These are phyloP conservation scores for Tephrocybe rancida DNA, from an alignment of 768 basidiomycete genomes.

Conservation along the genomic window DNA sequence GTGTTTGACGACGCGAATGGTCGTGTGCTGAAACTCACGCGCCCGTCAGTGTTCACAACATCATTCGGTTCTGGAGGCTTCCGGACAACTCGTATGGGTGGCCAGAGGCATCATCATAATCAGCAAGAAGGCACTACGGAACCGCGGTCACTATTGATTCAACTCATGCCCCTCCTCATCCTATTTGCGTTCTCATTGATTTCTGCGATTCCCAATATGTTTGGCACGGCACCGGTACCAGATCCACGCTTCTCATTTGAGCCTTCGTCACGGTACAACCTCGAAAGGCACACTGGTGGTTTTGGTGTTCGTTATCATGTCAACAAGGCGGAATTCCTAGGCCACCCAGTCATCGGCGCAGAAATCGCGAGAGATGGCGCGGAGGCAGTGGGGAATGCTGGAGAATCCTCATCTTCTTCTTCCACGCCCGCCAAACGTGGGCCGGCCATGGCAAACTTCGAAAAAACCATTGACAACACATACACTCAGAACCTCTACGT, in stretches of 20 bases:
- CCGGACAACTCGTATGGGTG: slow-evolving; percentile 64
- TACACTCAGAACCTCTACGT: slow-evolving; percentile 73
- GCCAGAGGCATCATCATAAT: slow-evolving; percentile 36
- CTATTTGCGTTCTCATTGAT: slow-evolving; percentile 85
- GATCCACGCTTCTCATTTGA: slow-evolving; percentile 83
- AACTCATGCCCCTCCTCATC: slow-evolving; percentile 83
- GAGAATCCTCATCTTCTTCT: slow-evolving; percentile 27
- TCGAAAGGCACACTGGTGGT: slow-evolving; percentile 70
- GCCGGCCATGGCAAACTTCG: slow-evolving; percentile 62
- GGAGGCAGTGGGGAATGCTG: slow-evolving; percentile 36
- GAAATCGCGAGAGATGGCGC: slow-evolving; percentile 60
- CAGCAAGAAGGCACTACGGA: slow-evolving; percentile 37
- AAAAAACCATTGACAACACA: slow-evolving; percentile 71
- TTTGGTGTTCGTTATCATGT: slow-evolving; percentile 85
- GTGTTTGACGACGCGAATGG: slow-evolving; percentile 8
- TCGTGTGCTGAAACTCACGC: neutral
- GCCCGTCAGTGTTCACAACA: slow-evolving; percentile 65
- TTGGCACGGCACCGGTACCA: slow-evolving; percentile 65
- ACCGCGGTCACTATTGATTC: slow-evolving; percentile 66
- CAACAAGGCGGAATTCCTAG: slow-evolving; percentile 71
- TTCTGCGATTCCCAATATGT: slow-evolving; percentile 77
- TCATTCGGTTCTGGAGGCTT: slow-evolving; percentile 86
- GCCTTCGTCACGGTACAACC: slow-evolving; percentile 58
- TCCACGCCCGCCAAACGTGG: slow-evolving; percentile 32
- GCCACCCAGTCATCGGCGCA: slow-evolving; percentile 75